Conservation (phyloP, 805 yeast genomes). For the Barnettozyma salicaria region DNA sequence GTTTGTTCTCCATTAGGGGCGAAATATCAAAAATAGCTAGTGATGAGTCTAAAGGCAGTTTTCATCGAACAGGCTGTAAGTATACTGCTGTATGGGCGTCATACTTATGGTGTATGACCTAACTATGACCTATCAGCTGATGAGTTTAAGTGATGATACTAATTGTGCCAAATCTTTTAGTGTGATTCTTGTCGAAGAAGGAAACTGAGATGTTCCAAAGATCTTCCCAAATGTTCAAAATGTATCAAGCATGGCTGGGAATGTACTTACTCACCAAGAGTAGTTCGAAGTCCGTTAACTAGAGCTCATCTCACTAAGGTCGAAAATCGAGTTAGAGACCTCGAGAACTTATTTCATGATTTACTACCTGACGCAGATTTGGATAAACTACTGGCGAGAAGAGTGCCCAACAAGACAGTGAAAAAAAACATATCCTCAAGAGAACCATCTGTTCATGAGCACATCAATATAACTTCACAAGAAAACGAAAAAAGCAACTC, state of each 20-base stretch:
- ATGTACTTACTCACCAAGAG: constrained; percentile 73
- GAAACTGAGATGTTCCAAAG: constrained; percentile 76
- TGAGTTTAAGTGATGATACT: neutral
- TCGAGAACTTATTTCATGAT: constrained; percentile 40
- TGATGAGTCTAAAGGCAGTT: constrained; percentile 19
- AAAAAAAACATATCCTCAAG: neutral
- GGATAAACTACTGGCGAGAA: constrained; percentile 31
- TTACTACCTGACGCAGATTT: constrained; percentile 42
- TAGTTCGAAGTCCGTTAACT: constrained; percentile 74
- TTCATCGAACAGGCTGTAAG: constrained; percentile 27
- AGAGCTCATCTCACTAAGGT: constrained; percentile 75
- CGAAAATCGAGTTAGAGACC: constrained; percentile 46
- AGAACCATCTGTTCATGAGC: constrained; percentile 2
- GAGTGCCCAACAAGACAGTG: constrained; percentile 9
- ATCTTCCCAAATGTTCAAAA: constrained; percentile 67
- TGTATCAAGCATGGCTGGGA: constrained; percentile 68
- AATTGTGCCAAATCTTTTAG: constrained; percentile 15
- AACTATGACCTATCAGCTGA: neutral
- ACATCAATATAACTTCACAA: constrained; percentile 1
- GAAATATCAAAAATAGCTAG: too few relatives aligned
- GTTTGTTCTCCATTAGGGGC: too few relatives aligned
- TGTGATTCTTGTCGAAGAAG: constrained; percentile 83
- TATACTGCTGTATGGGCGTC: too few relatives aligned
- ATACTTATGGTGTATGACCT: too few relatives aligned
- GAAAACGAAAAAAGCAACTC: too few relatives aligned